Evolutionary conservation across 1,284 basidiomycete species (phyloP).

Genomic region (Schizophyllum amplum): DNA sequence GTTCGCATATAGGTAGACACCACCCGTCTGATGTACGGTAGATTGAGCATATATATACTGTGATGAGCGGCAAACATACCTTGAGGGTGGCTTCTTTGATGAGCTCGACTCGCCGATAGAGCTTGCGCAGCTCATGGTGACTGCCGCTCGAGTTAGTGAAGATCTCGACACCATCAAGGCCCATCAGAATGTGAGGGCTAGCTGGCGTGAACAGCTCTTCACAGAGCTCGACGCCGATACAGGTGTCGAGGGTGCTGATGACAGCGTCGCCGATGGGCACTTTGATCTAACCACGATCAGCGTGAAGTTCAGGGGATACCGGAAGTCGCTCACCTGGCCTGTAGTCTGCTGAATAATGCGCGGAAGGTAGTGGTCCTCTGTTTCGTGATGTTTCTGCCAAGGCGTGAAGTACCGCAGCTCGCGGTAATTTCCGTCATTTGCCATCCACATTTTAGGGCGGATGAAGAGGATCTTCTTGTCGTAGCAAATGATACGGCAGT

Average conservation of each 20-base stretch:
- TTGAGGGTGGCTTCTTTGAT: slow-evolving; percentile 97
- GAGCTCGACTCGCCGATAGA: slow-evolving; percentile 85
- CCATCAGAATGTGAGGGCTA: slow-evolving; percentile 95
- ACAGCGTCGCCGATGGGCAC: slow-evolving; percentile 97
- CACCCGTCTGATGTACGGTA: slow-evolving; percentile 65
- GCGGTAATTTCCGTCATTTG: slow-evolving; percentile 97
- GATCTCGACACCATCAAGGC: slow-evolving; percentile 96
- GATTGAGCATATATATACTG: slow-evolving; percentile 2
- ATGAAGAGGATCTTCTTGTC: slow-evolving; percentile 86
- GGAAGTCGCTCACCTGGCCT: slow-evolving; percentile 57
- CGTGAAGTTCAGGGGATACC: neutral
- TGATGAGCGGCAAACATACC: slow-evolving; percentile 30
- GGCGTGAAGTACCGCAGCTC: slow-evolving; percentile 96
- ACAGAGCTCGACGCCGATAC: slow-evolving; percentile 93
- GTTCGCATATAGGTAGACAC: slow-evolving; percentile 96
- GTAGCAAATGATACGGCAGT: slow-evolving; percentile 87
- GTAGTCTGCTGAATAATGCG: slow-evolving; percentile 81
- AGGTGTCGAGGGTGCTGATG: slow-evolving; percentile 88
- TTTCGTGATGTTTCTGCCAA: slow-evolving; percentile 83
- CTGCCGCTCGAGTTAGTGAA: slow-evolving; percentile 97
- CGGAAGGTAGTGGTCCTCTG: slow-evolving; percentile 87
- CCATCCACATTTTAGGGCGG: slow-evolving; percentile 98
- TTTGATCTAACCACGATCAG: slow-evolving; percentile 42
- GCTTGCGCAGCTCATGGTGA: slow-evolving; percentile 95
- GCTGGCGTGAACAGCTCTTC: slow-evolving; percentile 97